Base-by-base conservation (phyloP, 2,329 filamentous ascomycete genomes). In the Chaetomiaceae sp. region DNA sequence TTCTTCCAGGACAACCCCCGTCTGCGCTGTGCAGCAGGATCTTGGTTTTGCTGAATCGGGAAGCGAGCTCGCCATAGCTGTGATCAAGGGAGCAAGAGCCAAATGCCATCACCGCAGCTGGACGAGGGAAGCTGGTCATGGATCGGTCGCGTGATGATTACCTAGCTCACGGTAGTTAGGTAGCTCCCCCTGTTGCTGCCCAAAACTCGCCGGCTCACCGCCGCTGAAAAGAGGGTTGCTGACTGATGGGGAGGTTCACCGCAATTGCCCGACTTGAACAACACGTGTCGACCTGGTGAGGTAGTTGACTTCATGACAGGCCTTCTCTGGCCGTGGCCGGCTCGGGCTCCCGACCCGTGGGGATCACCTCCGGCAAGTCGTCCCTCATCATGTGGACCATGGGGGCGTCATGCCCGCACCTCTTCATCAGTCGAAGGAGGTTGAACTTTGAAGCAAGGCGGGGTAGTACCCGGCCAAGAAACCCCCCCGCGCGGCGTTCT, bases 301-400 rank as follows among this genome's bases (percentile, higher is more conserved):
- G 25, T 27, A 10, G 25, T 27, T 27, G 25, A 27, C 25, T 27
- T 27, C 25, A 27, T 3, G 10, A 10, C 25, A 6, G 10, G 25
- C 6, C 25, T 7, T 27, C 25, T 10, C 25, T 27, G 25, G 25
- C 10, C 25, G 25, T 27, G 6, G 6, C 25, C 10, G 25, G 10
- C 3, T 33, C 30, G 14, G 30, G 8, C 14, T n/a, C 14, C 30
- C 12, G 8, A 38, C n/a, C 45, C 37, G 23, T 34, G 47, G 38
- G 12, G 49, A 51, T 30, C 41, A 35, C 25, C n/a, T n/a, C n/a
- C n/a, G 40, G 30, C 49, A 55, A 55, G 50, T 19, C 35, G 20
- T 33, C 45, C 30, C 23, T 31, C 35, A 43, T 60, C 56, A 60
- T 57, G 58, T 58, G 58, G 38, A 44, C 47, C 25, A 19, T 44